Evolutionary conservation across 1,284 basidiomycete genomes (phyloP).

Genomic region (Stygiomarasmius scandens): DNA sequence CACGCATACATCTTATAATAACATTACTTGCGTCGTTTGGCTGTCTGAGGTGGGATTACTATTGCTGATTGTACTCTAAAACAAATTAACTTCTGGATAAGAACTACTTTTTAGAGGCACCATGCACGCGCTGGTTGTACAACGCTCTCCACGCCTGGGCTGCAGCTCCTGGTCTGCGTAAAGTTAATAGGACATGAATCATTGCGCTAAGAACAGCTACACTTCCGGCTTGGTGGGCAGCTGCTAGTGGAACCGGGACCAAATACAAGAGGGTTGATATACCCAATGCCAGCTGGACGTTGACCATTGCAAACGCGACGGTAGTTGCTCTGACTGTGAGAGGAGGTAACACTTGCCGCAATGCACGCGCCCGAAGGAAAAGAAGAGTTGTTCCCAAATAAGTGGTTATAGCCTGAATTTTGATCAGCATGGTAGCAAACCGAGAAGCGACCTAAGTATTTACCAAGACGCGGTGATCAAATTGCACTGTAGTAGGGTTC

Average conservation of each 20-base stretch:
- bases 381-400: slow-evolving; percentile 73
- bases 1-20: no score
- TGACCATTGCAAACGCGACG: slow-evolving; percentile 80
- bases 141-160: slow-evolving; percentile 64
- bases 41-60: neutral
- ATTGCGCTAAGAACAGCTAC: slow-evolving; percentile 87
- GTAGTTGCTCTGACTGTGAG: slow-evolving; percentile 63
- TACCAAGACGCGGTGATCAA: slow-evolving; percentile 92
- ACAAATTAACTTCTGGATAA: neutral
- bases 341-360: slow-evolving; percentile 70
- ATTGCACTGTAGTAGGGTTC: slow-evolving; percentile 98
- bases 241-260: slow-evolving; percentile 91
- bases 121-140: slow-evolving; percentile 5
- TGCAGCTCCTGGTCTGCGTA: slow-evolving; percentile 73
- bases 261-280: slow-evolving; percentile 93
- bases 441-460: slow-evolving; percentile 29
- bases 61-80: neutral
- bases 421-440: neutral
- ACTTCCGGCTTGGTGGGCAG: slow-evolving; percentile 94
- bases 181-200: slow-evolving; percentile 73
- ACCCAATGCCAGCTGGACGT: slow-evolving; percentile 87
- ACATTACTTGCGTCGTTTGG: no score
- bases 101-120: slow-evolving; percentile 2
- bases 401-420: slow-evolving; percentile 77
- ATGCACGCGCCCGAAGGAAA: slow-evolving; percentile 39